Evolutionary conservation across 495 filamentous ascomycete species (phyloP).

Genomic region (Cercophora samala): DNA sequence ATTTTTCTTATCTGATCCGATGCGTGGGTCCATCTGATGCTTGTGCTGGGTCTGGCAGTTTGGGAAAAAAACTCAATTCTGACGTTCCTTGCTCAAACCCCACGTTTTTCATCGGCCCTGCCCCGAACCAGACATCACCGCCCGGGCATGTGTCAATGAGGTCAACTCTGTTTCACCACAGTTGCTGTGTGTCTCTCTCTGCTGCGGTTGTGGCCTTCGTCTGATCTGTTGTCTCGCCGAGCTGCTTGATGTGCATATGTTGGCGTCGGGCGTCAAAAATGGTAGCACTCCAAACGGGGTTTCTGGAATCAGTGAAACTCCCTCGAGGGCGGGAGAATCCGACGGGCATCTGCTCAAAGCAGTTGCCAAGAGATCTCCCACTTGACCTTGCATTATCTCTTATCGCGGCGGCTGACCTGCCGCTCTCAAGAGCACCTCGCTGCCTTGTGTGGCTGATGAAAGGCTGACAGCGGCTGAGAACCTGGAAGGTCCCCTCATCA

Average conservation of each 20-base stretch:
- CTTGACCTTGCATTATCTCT: neutral
- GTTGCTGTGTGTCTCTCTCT: neutral
- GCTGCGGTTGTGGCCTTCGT: neutral
- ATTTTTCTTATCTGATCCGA: slow-evolving; percentile 6
- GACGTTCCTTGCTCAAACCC: slow-evolving; percentile 2
- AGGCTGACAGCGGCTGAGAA: neutral
- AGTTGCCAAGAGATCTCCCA: slow-evolving; percentile 4
- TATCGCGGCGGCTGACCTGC: neutral
- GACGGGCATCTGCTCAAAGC: neutral
- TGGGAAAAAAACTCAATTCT: slow-evolving; percentile 1
- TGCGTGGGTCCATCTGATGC: slow-evolving; percentile 6
- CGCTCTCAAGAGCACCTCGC: neutral
- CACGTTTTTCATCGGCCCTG: neutral
- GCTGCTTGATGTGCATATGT: neutral
- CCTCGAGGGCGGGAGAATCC: neutral
- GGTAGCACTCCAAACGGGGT: slow-evolving; percentile 1
- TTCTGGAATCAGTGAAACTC: neutral
- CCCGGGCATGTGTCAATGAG: neutral
- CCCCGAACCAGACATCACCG: neutral
- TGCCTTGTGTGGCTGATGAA: slow-evolving; percentile 1
- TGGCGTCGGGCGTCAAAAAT: neutral
- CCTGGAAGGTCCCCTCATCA: neutral
- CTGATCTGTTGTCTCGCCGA: neutral
- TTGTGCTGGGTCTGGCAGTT: neutral
- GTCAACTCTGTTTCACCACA: neutral